Evolutionary conservation across 2,329 filamentous ascomycete genomes (phyloP).

Genomic region (Diaporthe velutina): DNA sequence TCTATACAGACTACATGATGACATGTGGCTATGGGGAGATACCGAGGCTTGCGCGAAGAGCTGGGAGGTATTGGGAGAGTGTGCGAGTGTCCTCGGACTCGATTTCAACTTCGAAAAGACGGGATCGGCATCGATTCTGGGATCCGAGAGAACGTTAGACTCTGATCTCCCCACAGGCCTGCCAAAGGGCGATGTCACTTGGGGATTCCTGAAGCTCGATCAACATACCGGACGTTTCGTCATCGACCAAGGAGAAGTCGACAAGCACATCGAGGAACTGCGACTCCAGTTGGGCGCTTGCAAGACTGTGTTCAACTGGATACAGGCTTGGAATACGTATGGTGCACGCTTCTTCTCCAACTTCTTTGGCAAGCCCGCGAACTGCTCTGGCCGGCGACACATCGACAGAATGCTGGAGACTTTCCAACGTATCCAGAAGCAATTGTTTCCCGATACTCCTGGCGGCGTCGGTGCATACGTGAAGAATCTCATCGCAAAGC

Average conservation of each 20-base stretch:
- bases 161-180: constrained; percentile 47
- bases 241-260: constrained; percentile 67
- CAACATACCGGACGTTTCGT: constrained; percentile 61
- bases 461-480: constrained; percentile 55
- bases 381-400: constrained; percentile 67
- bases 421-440: constrained; percentile 63
- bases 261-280: constrained; percentile 69
- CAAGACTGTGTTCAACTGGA: constrained; percentile 67
- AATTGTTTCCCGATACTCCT: constrained; percentile 56
- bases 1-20: constrained; percentile 72
- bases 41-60: constrained; percentile 60
- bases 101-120: constrained; percentile 70
- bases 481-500: constrained; percentile 60
- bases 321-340: constrained; percentile 72
- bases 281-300: constrained; percentile 65
- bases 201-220: constrained; percentile 70
- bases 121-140: constrained; percentile 59
- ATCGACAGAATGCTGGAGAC: constrained; percentile 67
- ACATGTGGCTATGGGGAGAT: constrained; percentile 74
- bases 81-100: constrained; percentile 65
- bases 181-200: constrained; percentile 66
- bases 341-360: constrained; percentile 67
- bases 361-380: constrained; percentile 68
- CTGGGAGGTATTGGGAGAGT: constrained; percentile 66
- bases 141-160: not conserved